Conservation (phyloP, 2,329 filamentous ascomycete species). For the Penicillium sp. region DNA sequence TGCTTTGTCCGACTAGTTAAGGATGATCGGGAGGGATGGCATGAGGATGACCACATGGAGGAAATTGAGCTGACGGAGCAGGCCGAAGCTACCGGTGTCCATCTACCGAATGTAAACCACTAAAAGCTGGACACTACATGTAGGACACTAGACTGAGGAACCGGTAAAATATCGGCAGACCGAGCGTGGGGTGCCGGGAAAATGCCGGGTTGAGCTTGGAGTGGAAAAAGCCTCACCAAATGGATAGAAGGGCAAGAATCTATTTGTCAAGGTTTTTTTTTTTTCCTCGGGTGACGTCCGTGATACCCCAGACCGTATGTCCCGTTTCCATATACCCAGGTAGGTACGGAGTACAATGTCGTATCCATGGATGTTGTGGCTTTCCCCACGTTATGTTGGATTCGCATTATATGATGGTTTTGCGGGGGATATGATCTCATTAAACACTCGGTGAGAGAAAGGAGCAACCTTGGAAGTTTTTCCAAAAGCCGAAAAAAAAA, state of each 20-base stretch:
- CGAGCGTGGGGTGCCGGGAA: constrained; percentile 1
- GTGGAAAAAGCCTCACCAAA: not conserved
- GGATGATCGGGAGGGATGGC: constrained; percentile 37
- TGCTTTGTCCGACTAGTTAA: constrained; percentile 35
- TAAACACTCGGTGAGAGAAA: constrained; percentile 6
- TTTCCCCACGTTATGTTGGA: not conserved
- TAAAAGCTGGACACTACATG: not conserved
- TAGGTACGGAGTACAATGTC: not conserved
- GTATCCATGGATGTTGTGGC: not conserved
- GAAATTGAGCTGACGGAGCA: constrained; percentile 16
- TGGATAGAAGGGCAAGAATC: not conserved
- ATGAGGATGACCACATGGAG: constrained; percentile 17
- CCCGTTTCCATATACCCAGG: not conserved
- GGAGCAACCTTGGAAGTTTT: not conserved
- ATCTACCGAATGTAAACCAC: not conserved
- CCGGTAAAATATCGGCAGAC: constrained; percentile 4
- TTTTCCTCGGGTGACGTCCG: not conserved
- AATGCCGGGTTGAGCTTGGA: not conserved
- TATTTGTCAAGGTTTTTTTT: constrained; percentile 6
- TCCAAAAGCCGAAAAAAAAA: not conserved
- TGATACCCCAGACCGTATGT: not conserved
- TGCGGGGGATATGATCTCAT: constrained; percentile 8
- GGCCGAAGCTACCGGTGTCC: constrained; percentile 11
- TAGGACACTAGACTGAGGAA: too few relatives aligned
- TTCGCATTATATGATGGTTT: not conserved